These are phyloP conservation scores for Euphorbia corollata DNA, from an alignment of 441 rosid species.

Conservation along the genomic window DNA sequence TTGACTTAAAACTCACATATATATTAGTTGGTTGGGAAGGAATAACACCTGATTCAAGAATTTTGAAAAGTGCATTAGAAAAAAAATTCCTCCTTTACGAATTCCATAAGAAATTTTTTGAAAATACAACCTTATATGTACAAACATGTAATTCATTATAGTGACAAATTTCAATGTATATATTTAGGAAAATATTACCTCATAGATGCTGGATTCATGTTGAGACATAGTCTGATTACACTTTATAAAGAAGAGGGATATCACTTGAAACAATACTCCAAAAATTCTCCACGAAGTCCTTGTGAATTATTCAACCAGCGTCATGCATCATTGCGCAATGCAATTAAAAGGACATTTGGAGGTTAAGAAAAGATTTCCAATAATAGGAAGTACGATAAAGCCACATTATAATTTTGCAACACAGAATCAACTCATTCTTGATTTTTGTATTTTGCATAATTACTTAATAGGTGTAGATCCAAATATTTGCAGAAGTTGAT, in stretches of 20 bases:
- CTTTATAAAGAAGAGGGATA: slow-evolving; percentile 12
- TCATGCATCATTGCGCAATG: slow-evolving; percentile 7
- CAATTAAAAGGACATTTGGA: slow-evolving; percentile 10
- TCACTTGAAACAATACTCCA: slow-evolving; percentile 5
- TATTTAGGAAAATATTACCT: slow-evolving; percentile 6
- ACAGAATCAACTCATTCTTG: background rate
- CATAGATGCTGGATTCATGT: background rate
- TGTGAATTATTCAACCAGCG: background rate
- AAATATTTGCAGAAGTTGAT: background rate
- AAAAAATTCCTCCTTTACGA: background rate
- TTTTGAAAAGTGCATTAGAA: slow-evolving; percentile 5
- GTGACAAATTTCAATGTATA: too few species aligned
- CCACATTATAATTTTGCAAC: background rate
- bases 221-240: background rate
- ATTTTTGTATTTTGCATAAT: slow-evolving; percentile 8
- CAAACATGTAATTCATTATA: background rate
- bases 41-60: background rate
- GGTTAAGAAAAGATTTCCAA: slow-evolving; percentile 12
- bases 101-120: background rate
- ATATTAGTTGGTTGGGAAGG: background rate
- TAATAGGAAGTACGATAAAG: background rate
- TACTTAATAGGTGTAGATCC: background rate
- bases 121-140: background rate
- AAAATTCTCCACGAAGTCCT: slow-evolving; percentile 4
- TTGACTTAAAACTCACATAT: background rate